Conservation (phyloP, 495 filamentous ascomycete genomes). For the Neurospora terricola region DNA sequence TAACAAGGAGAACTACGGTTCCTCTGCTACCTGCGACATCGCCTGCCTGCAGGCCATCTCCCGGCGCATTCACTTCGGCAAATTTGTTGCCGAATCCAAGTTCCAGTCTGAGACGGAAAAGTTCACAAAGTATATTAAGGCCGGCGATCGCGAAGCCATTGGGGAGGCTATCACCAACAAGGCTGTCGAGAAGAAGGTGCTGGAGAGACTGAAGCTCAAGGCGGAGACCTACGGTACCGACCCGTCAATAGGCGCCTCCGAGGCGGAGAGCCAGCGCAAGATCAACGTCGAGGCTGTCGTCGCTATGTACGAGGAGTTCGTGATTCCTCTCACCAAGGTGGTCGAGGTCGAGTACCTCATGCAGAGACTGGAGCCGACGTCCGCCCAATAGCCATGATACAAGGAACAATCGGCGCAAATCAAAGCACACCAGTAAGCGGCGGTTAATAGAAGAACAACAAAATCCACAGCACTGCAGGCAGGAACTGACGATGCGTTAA, state of each 20-base stretch:
- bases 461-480: not conserved
- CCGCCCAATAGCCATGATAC: not conserved
- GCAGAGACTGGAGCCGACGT: conserved; percentile 58
- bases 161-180: conserved; percentile 83
- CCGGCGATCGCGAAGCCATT: conserved; percentile 67
- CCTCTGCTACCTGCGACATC: conserved; percentile 84
- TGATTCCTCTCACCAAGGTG: conserved; percentile 94
- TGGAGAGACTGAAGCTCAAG: conserved; percentile 81
- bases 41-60: conserved; percentile 84
- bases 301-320: conserved; percentile 87
- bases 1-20: conserved; percentile 90
- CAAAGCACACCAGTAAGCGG: not conserved
- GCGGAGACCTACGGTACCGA: conserved; percentile 92
- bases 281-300: conserved; percentile 91
- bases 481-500: not conserved
- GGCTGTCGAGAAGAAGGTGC: conserved; percentile 82
- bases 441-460: not conserved
- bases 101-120: conserved; percentile 73
- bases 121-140: conserved; percentile 72
- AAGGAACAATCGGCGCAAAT: not conserved
- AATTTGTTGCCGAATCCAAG: conserved; percentile 98
- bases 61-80: conserved; percentile 91
- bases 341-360: conserved; percentile 98
- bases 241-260: conserved; percentile 38
- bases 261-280: conserved; percentile 42